These are phyloP conservation scores for Sporothrix luriei DNA, from an alignment of 2,329 filamentous ascomycete genomes.

Conservation along the genomic window DNA sequence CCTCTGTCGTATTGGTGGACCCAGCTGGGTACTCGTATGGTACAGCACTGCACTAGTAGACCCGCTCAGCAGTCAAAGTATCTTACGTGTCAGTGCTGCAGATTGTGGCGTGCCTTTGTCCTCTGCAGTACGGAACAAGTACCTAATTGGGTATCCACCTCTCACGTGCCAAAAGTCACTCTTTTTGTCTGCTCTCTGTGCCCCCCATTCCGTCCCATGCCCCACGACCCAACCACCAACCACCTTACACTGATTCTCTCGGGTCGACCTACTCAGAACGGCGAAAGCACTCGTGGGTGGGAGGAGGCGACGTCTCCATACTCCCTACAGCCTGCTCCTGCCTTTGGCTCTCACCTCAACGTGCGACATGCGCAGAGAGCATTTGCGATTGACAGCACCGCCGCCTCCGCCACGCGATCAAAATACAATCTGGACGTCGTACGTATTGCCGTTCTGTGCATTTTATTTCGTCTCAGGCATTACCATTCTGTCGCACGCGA, in stretches of 20 bases:
- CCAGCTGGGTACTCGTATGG: constrained; percentile 16
- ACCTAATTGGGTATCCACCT: neutral
- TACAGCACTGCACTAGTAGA: neutral
- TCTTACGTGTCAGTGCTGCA: neutral
- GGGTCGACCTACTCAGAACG: constrained; percentile 29
- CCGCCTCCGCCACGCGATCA: constrained; percentile 22
- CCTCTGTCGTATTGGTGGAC: neutral
- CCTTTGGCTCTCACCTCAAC: neutral
- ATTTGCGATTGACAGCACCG: neutral
- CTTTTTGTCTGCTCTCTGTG: neutral
- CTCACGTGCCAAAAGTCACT: constrained; percentile 22
- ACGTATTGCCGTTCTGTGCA: too few relatives aligned
- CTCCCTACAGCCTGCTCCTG: too few relatives aligned
- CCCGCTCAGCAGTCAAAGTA: neutral
- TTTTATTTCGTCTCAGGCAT: neutral
- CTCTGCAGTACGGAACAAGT: neutral
- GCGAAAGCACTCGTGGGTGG: neutral
- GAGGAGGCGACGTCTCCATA: neutral
- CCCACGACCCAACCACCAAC: neutral
- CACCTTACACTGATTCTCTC: neutral
- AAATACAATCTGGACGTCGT: neutral
- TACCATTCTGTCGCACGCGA: neutral
- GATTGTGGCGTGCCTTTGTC: neutral
- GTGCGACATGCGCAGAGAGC: neutral
- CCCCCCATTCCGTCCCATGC: neutral